These are phyloP conservation scores for Phytophthora tentaculata DNA, from an alignment of 352 stramenopile genomes.

Conservation along the genomic window DNA sequence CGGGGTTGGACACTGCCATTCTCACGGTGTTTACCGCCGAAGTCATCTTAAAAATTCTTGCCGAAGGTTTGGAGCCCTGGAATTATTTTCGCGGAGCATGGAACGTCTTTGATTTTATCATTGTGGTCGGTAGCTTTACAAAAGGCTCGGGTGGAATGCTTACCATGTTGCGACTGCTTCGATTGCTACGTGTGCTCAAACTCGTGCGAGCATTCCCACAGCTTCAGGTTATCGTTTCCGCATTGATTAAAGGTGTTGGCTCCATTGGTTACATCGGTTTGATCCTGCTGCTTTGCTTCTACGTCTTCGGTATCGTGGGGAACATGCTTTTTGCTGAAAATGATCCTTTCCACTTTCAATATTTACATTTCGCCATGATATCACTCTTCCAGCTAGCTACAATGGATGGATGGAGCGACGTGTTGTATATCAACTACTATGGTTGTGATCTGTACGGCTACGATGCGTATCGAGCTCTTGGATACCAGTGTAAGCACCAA, in stretches of 20 bases:
- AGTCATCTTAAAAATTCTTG: constrained; percentile 77
- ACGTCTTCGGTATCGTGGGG: constrained; percentile 91
- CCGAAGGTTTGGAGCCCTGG: constrained; percentile 82
- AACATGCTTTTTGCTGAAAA: constrained; percentile 91
- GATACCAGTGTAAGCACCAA: constrained; percentile 65
- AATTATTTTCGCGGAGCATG: constrained; percentile 73
- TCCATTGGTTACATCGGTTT: constrained; percentile 91
- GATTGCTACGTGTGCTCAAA: constrained; percentile 88
- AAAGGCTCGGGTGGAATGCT: constrained; percentile 76
- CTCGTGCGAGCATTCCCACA: constrained; percentile 88
- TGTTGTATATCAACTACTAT: constrained; percentile 93
- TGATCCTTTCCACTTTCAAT: constrained; percentile 90
- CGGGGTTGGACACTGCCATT: constrained; percentile 67
- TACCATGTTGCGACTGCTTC: constrained; percentile 82
- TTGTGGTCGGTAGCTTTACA: constrained; percentile 79
- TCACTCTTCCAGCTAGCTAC: constrained; percentile 89
- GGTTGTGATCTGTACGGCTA: constrained; percentile 88
- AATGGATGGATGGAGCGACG: constrained; percentile 92
- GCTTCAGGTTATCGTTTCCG: constrained; percentile 90
- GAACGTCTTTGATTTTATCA: constrained; percentile 90
- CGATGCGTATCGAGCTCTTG: constrained; percentile 54
- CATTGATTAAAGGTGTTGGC: constrained; percentile 85
- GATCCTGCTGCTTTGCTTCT: constrained; percentile 91
- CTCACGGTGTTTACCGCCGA: constrained; percentile 80
- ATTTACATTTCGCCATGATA: constrained; percentile 89